phyloP scores from a whole-genome alignment of 106 monocot genomes.

The Apostasia shenzhenica region DNA sequence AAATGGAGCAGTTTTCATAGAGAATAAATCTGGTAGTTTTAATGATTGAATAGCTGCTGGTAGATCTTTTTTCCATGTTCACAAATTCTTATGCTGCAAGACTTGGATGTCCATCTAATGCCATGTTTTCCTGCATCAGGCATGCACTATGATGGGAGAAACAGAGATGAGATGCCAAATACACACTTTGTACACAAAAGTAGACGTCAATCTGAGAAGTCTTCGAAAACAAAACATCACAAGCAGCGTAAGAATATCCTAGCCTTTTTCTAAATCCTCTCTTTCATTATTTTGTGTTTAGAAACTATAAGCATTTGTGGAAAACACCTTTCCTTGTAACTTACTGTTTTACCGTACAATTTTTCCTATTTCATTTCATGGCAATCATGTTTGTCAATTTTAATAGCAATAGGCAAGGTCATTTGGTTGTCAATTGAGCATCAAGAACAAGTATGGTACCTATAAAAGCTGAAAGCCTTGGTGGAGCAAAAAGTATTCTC shows the following conservation, averaged over 20 bases:
- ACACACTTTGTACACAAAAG: neutral
- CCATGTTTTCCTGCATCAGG: neutral
- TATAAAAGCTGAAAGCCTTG: too few species aligned
- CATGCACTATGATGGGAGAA: slow-evolving; percentile 9
- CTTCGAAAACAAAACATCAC: slow-evolving; percentile 27
- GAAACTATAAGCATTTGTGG: neutral
- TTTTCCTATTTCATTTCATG: neutral
- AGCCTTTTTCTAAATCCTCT: neutral
- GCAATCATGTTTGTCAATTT: neutral
- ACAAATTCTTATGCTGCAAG: neutral
- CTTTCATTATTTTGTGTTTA: slow-evolving; percentile 1
- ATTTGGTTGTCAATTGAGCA: too few species aligned
- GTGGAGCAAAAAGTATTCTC: too few species aligned
- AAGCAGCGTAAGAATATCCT: slow-evolving; percentile 39
- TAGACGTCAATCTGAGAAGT: slow-evolving; percentile 2
- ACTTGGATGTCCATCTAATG: neutral
- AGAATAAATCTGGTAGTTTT: slow-evolving; percentile 7
- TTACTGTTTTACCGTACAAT: neutral
- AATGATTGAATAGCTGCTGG: slow-evolving; percentile 10
- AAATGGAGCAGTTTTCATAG: slow-evolving; percentile 13
- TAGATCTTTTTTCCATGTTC: neutral
- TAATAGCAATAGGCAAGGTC: neutral
- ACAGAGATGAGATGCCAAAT: neutral
- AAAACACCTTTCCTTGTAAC: neutral
- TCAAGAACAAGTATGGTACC: too few species aligned